Evolutionary conservation across 345 rosid genomes (phyloP).

Genomic region (Brassica incana): DNA sequence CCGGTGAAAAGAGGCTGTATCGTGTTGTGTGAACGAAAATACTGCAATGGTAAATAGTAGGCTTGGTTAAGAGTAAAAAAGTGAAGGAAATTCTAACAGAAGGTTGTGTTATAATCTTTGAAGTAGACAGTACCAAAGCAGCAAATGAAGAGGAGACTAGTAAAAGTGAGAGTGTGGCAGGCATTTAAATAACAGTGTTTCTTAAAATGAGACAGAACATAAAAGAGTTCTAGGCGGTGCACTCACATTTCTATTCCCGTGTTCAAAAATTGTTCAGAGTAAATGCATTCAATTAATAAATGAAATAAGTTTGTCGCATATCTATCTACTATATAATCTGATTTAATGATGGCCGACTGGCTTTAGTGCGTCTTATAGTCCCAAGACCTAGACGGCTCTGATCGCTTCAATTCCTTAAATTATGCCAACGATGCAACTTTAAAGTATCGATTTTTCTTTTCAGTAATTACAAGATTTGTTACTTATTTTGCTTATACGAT

Average conservation of each 20-base stretch:
- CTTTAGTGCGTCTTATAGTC: constrained; percentile 26
- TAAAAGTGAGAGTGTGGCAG: neutral
- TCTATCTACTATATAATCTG: neutral
- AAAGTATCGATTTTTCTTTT: neutral
- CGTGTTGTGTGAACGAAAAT: constrained; percentile 77
- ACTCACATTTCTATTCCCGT: constrained; percentile 5
- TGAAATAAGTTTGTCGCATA: neutral
- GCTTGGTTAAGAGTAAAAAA: neutral
- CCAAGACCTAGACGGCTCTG: constrained; percentile 30
- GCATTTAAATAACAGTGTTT: neutral
- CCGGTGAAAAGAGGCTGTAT: constrained; percentile 75
- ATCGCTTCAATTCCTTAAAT: constrained; percentile 13
- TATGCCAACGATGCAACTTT: neutral
- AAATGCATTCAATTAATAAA: constrained; percentile 22
- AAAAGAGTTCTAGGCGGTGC: constrained; percentile 5
- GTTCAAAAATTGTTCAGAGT: neutral
- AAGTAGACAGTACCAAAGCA: neutral
- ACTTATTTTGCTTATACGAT: neutral
- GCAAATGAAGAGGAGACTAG: neutral
- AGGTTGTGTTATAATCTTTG: neutral
- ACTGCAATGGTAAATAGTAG: constrained; percentile 45
- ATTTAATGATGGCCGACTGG: constrained; percentile 11
- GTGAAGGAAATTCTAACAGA: neutral
- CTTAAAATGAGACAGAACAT: constrained; percentile 6
- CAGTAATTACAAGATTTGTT: neutral